Evolutionary conservation across 208 protist genomes (phyloP).

Genomic region (Strigomonas oncopelti): DNA sequence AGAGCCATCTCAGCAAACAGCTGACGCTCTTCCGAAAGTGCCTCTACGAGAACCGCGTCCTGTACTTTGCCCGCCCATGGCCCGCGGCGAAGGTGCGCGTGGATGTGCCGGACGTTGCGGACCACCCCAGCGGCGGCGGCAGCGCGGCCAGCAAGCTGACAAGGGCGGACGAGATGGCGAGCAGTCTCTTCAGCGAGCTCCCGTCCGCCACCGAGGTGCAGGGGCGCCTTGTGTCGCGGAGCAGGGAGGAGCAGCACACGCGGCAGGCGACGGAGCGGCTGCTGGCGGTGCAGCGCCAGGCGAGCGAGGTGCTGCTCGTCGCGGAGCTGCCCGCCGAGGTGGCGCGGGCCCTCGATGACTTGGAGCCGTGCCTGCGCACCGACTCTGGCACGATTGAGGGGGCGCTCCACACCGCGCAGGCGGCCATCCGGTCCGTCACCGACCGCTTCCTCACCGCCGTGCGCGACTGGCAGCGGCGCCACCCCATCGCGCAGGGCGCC

Average conservation of each 20-base stretch:
- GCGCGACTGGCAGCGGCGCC: conserved; percentile 15
- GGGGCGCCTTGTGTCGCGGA: conserved; percentile 5
- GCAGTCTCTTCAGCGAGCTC: conserved; percentile 16
- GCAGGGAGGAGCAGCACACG: conserved; percentile 4
- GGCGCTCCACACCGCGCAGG: conserved; percentile 25
- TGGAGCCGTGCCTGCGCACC: conserved; percentile 21
- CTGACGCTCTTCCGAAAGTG: conserved; percentile 32
- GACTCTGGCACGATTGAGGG: conserved; percentile 13
- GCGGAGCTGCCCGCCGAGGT: conserved; percentile 15
- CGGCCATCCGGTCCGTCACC: conserved; percentile 8
- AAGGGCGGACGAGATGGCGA: background rate
- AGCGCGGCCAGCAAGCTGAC: background rate
- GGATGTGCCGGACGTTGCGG: conserved; percentile 42
- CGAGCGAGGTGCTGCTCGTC: conserved; percentile 4
- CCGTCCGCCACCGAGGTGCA: conserved; percentile 10
- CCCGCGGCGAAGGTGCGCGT: conserved; percentile 31
- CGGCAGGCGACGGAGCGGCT: conserved; percentile 10
- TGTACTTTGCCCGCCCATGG: conserved; percentile 45
- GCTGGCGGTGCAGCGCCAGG: conserved; percentile 11
- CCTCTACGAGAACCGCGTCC: conserved; percentile 52
- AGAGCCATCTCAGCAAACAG: conserved; percentile 31
- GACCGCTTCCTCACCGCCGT: conserved; percentile 9
- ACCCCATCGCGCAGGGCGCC: conserved; percentile 15
- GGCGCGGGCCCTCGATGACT: conserved; percentile 13
- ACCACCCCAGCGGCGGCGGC: background rate